These are phyloP conservation scores for Symbiodinium natans DNA, from an alignment of 73 alveolate genomes.

Conservation along the genomic window DNA sequence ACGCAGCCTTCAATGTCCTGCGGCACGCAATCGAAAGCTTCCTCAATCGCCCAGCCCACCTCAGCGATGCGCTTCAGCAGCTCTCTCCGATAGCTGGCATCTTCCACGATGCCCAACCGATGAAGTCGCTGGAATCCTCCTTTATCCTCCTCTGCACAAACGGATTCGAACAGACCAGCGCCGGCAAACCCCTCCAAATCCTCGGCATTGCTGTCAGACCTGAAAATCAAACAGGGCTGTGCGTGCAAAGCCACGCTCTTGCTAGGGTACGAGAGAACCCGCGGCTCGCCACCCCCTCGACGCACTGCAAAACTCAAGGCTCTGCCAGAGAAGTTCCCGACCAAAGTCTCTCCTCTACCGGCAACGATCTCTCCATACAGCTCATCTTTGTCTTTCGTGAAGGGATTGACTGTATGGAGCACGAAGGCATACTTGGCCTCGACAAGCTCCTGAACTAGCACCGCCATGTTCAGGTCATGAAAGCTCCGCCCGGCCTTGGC, in stretches of 20 bases:
- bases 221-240: conserved; percentile 6
- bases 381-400: conserved; percentile 21
- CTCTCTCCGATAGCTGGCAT: neutral
- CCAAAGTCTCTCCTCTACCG: conserved; percentile 94
- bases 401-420: conserved; percentile 55
- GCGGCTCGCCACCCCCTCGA: neutral
- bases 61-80: neutral
- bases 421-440: conserved; percentile 69
- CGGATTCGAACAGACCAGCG: conserved; percentile 81
- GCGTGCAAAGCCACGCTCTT: neutral
- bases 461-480: conserved; percentile 43
- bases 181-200: conserved; percentile 86
- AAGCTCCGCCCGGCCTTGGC: conserved; percentile 29
- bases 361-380: conserved; percentile 42
- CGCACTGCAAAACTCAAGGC: conserved; percentile 26
- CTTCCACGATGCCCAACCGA: neutral
- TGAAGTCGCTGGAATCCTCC: neutral
- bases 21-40: neutral
- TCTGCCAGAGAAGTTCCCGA: conserved; percentile 33
- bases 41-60: neutral
- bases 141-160: conserved; percentile 15
- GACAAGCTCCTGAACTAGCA: conserved; percentile 23
- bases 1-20: conserved; percentile 67
- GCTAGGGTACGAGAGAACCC: neutral
- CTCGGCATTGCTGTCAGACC: conserved; percentile 48